Conservation (phyloP, 2,329 filamentous ascomycete species). For the Clonostachys rosea region DNA sequence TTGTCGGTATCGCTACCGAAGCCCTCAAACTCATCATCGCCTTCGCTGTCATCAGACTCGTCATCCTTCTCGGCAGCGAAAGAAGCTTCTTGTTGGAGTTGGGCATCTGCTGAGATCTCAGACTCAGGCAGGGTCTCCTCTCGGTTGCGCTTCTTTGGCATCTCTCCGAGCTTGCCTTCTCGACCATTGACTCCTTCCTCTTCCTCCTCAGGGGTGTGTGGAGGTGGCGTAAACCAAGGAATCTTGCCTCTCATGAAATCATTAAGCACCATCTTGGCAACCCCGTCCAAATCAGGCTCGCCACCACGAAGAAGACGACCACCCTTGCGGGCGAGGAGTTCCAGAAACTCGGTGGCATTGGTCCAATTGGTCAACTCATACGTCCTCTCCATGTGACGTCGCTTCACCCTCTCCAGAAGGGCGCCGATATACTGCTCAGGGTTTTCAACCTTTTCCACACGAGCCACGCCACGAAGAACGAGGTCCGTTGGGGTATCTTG, state of each 20-base stretch:
- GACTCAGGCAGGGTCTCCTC: slow-evolving; percentile 17
- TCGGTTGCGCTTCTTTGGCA: slow-evolving; percentile 69
- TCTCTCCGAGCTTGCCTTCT: slow-evolving; percentile 78
- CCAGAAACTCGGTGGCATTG: slow-evolving; percentile 77
- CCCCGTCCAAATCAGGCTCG: slow-evolving; percentile 91
- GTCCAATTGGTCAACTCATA: slow-evolving; percentile 82
- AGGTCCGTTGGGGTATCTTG: slow-evolving; percentile 84
- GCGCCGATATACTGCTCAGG: slow-evolving; percentile 93
- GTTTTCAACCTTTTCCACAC: slow-evolving; percentile 94
- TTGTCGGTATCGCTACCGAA: slow-evolving; percentile 28
- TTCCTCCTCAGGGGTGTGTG: slow-evolving; percentile 48
- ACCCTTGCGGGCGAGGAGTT: slow-evolving; percentile 79
- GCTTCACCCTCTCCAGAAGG: slow-evolving; percentile 75
- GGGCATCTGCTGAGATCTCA: not conserved
- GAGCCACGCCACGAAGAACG: slow-evolving; percentile 82
- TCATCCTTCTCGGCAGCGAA: slow-evolving; percentile 17
- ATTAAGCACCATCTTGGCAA: slow-evolving; percentile 94
- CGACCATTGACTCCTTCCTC: slow-evolving; percentile 57
- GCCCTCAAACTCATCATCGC: slow-evolving; percentile 30
- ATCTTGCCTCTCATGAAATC: slow-evolving; percentile 95
- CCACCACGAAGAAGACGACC: slow-evolving; percentile 85
- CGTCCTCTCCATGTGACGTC: slow-evolving; percentile 84
- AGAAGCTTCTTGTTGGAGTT: slow-evolving; percentile 14
- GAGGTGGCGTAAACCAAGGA: slow-evolving; percentile 89
- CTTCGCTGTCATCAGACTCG: slow-evolving; percentile 25